Evolutionary conservation across 139 green algal genomes (phyloP).

Genomic region (Diplosphaera chodatii): DNA sequence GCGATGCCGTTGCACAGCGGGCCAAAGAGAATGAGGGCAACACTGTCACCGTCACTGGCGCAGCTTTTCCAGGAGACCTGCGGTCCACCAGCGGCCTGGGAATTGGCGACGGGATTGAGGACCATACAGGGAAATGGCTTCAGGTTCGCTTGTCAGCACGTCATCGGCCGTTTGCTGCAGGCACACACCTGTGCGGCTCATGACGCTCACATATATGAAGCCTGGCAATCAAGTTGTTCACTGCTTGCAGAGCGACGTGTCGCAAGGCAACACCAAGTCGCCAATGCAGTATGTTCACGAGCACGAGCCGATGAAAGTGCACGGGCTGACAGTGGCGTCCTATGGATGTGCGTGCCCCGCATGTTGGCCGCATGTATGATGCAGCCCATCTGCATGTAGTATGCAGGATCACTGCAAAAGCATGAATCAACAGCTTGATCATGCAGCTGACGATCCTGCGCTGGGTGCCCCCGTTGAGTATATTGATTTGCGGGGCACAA

Average conservation of each 20-base stretch:
- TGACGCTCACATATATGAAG: no score
- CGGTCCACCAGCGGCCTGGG: slow-evolving; percentile 67
- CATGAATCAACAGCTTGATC: no score
- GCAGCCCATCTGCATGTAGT: no score
- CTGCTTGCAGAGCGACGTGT: background rate
- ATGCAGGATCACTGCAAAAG: no score
- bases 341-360: slow-evolving; percentile 70
- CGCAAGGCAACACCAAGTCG: slow-evolving; percentile 52
- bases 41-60: background rate
- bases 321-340: slow-evolving; percentile 65
- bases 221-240: no score
- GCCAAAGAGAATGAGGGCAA: background rate
- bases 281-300: slow-evolving; percentile 74
- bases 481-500: slow-evolving; percentile 82
- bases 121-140: slow-evolving; percentile 86
- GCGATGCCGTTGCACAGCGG: background rate
- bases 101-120: slow-evolving; percentile 65
- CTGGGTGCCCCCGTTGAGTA: slow-evolving; percentile 86
- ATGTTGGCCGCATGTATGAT: no score
- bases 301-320: slow-evolving; percentile 72
- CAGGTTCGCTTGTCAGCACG: no score
- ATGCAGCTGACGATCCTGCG: slow-evolving; percentile 65
- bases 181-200: no score
- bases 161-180: no score
- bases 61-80: slow-evolving; percentile 54